Conservation (phyloP, 2,329 filamentous ascomycete species). For the Metarhizium guizhouense region DNA sequence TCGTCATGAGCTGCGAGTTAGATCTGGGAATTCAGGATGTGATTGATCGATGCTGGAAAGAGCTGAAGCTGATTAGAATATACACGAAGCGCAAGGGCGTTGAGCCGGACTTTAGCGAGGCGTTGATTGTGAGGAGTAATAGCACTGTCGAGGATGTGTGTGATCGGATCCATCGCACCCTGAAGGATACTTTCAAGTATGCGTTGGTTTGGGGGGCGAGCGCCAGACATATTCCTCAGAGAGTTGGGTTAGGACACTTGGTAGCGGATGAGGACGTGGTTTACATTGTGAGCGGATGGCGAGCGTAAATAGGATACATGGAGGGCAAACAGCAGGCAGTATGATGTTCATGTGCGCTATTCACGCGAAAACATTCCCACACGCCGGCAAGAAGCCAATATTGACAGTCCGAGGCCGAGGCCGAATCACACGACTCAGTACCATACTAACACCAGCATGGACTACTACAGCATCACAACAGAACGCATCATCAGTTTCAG, state of each 20-base stretch:
- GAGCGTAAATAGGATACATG: conserved; percentile 33
- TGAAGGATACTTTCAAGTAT: conserved; percentile 99
- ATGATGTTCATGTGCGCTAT: neutral
- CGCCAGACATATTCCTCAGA: conserved; percentile 86
- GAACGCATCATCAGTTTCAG: neutral
- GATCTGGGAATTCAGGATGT: conserved; percentile 91
- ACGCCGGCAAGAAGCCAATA: too few species aligned
- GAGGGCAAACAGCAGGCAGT: neutral
- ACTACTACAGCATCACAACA: neutral
- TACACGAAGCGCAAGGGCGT: conserved; percentile 95
- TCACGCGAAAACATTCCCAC: too few species aligned
- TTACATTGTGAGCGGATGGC: conserved; percentile 57
- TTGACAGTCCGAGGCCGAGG: too few species aligned
- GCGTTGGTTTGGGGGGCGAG: conserved; percentile 96
- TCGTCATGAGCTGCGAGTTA: conserved; percentile 95
- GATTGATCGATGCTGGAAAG: conserved; percentile 89
- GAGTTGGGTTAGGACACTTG: conserved; percentile 75
- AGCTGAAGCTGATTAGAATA: conserved; percentile 79
- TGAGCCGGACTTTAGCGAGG: conserved; percentile 84
- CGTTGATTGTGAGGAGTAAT: conserved; percentile 81
- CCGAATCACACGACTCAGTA: too few species aligned
- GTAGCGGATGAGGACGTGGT: conserved; percentile 65
- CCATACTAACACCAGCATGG: neutral
- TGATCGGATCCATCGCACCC: conserved; percentile 82
- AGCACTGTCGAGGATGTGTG: conserved; percentile 95